Percentiles rank a stretch among this genome's conserved stretches.
Conservation (phyloP, 1,284 basidiomycete genomes). For the Ustilago hordei region DNA sequence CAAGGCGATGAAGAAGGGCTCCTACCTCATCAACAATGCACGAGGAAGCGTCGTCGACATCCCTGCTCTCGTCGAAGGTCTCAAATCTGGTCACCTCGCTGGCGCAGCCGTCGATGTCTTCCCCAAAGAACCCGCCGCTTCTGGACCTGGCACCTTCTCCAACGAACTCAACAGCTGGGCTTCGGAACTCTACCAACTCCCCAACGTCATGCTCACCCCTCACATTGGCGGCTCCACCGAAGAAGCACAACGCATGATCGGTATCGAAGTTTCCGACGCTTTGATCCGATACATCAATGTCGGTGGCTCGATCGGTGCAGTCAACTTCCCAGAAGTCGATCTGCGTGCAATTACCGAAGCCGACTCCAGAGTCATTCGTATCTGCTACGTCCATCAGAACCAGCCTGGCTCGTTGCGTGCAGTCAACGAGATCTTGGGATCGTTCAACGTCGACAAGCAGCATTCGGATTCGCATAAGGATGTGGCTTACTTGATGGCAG, state of each 20-base stretch:
- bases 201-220: slow-evolving; percentile 73
- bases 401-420: slow-evolving; percentile 95
- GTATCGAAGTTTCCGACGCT: slow-evolving; percentile 89
- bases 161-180: slow-evolving; percentile 66
- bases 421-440: slow-evolving; percentile 90
- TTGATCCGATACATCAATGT: slow-evolving; percentile 91
- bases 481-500: slow-evolving; percentile 93
- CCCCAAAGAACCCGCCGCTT: slow-evolving; percentile 90
- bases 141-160: slow-evolving; percentile 81
- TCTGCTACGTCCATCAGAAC: slow-evolving; percentile 97
- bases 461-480: slow-evolving; percentile 96
- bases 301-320: slow-evolving; percentile 86
- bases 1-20: slow-evolving; percentile 90
- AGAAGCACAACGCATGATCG: slow-evolving; percentile 97
- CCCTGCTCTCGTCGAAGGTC: slow-evolving; percentile 83
- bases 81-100: slow-evolving; percentile 87
- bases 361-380: slow-evolving; percentile 85
- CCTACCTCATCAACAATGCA: slow-evolving; percentile 98
- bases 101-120: slow-evolving; percentile 96
- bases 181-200: slow-evolving; percentile 55
- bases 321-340: slow-evolving; percentile 99
- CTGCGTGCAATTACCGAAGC: slow-evolving; percentile 83
- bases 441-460: slow-evolving; percentile 99
- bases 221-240: slow-evolving; percentile 99
- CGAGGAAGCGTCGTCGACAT: slow-evolving; percentile 96